Conservation (phyloP, 805 yeast species). For the Candida saitoana region DNA sequence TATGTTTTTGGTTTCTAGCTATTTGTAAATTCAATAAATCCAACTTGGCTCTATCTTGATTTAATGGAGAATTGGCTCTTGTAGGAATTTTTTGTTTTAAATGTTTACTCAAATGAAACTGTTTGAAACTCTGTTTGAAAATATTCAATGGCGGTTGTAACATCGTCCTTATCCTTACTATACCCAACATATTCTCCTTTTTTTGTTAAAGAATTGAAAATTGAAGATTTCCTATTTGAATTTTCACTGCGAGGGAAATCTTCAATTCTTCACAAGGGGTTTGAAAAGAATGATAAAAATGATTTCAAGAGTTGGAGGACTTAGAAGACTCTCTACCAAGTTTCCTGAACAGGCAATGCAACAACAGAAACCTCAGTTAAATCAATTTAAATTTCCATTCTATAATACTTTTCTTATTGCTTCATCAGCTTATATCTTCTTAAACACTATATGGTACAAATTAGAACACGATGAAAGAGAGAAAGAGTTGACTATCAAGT, state of each 20-base stretch:
- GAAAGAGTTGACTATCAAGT: slow-evolving; percentile 13
- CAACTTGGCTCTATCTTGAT: slow-evolving; percentile 8
- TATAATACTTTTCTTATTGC: slow-evolving; percentile 38
- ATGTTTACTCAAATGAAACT: neutral
- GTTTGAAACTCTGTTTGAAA: neutral
- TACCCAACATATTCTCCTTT: neutral
- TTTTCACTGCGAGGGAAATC: neutral
- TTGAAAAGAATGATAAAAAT: neutral
- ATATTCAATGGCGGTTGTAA: neutral
- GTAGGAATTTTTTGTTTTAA: neutral
- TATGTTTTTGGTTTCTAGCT: slow-evolving; percentile 26
- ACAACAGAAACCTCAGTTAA: slow-evolving; percentile 24
- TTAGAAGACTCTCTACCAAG: slow-evolving; percentile 6
- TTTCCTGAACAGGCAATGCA: slow-evolving; percentile 7
- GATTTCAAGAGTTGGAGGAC: neutral
- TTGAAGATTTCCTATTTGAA: neutral
- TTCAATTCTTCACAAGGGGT: neutral
- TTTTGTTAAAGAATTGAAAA: neutral
- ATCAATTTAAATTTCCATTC: slow-evolving; percentile 36
- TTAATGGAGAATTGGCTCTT: neutral
- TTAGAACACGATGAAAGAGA: slow-evolving; percentile 27
- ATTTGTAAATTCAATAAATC: slow-evolving; percentile 18
- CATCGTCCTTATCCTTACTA: neutral
- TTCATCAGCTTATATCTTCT: slow-evolving; percentile 32
- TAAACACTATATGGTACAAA: slow-evolving; percentile 30